phyloP scores from a whole-genome alignment of 371 early-diverging fungal species.

The Mucor mucedo region DNA sequence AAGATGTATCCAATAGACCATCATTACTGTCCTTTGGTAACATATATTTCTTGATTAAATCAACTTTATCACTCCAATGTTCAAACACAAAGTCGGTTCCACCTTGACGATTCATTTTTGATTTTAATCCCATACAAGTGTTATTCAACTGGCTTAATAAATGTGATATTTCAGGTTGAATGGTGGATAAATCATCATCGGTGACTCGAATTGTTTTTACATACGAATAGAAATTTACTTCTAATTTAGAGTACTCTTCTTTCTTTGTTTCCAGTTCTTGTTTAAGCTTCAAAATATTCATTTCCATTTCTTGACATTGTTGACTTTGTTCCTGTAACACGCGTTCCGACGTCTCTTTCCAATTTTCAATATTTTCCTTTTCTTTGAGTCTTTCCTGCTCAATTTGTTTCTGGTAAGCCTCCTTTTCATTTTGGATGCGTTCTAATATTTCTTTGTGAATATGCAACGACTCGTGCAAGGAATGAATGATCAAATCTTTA shows the following conservation, averaged over 20 bases:
- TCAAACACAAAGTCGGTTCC: conserved; percentile 38
- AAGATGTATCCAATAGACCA: conserved; percentile 36
- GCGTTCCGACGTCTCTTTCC: conserved; percentile 22
- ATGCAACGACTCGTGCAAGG: conserved; percentile 44
- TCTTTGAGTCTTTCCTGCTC: conserved; percentile 34
- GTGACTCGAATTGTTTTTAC: conserved; percentile 51
- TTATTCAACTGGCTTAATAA: conserved; percentile 46
- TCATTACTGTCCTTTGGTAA: conserved; percentile 2
- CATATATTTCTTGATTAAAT: conserved; percentile 26
- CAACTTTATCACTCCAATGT: conserved; percentile 14
- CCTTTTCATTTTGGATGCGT: conserved; percentile 45
- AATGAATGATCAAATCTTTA: conserved; percentile 44
- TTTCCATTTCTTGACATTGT: conserved; percentile 29
- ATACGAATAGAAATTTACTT: conserved; percentile 48
- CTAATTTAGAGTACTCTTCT: conserved; percentile 44
- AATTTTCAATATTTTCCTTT: conserved; percentile 12
- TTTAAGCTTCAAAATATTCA: conserved; percentile 17
- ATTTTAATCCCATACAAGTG: conserved; percentile 47
- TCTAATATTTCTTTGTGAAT: conserved; percentile 51
- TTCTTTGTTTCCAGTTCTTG: conserved; percentile 42
- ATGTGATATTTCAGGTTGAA: conserved; percentile 50
- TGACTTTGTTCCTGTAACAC: conserved; percentile 30
- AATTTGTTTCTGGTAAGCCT: conserved; percentile 29
- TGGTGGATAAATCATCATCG: conserved; percentile 56
- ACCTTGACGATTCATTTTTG: conserved; percentile 38